Percentiles rank a stretch among this genome's conserved stretches.
Evolutionary conservation across 2,329 filamentous ascomycete species (phyloP).

Genomic region (Ceratocystis destructans): DNA sequence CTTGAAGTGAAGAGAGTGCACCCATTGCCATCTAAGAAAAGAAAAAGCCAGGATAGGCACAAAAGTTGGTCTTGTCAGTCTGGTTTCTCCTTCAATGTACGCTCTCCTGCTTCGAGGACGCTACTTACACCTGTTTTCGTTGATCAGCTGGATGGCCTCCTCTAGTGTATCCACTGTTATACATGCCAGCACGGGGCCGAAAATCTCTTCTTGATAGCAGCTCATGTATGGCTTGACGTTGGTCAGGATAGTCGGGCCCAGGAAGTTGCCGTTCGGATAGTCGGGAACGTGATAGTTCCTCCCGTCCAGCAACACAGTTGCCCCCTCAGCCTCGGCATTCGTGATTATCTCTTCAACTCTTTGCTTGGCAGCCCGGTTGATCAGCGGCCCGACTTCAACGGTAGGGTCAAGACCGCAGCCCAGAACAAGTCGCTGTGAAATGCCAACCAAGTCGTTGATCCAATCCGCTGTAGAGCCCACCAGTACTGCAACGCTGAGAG

Average conservation of each 20-base stretch:
- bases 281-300: constrained; percentile 20
- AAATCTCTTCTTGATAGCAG: constrained; percentile 25
- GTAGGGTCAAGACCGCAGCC: constrained; percentile 21
- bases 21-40: constrained; percentile 22
- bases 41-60: neutral
- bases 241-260: constrained; percentile 22
- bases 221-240: constrained; percentile 21
- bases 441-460: constrained; percentile 48
- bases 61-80: neutral
- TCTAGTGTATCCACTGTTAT: constrained; percentile 21
- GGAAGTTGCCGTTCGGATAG: constrained; percentile 24
- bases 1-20: constrained; percentile 22
- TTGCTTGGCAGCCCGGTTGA: constrained; percentile 21
- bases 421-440: constrained; percentile 38
- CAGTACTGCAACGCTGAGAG: constrained; percentile 47
- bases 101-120: neutral
- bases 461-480: constrained; percentile 53
- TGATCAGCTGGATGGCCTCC: constrained; percentile 23
- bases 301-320: constrained; percentile 22
- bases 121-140: constrained; percentile 24
- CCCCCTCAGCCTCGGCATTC: constrained; percentile 21
- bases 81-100: neutral
- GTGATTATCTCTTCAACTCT: constrained; percentile 21
- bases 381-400: constrained; percentile 22
- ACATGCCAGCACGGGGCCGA: constrained; percentile 24